Evolutionary conservation across 371 early-diverging fungal genomes (phyloP), one percentile per base, ranked within the genome.

Genomic region (Apophysomyces trapeziformis): DNA sequence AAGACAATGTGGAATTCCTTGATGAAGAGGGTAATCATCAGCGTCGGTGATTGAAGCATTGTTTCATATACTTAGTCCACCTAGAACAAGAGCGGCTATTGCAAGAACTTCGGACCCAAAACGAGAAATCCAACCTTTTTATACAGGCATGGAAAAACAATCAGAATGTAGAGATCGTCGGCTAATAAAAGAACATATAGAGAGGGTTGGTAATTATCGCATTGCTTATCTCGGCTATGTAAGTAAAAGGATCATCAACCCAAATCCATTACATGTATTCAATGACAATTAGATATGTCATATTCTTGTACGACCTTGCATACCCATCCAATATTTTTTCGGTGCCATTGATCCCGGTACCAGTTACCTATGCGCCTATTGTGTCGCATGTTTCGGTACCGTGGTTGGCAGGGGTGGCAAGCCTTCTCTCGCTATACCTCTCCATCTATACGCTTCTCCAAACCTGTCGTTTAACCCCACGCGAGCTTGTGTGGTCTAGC

Each of bases 1-100:
- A 80, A 62, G 76, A 75, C 7, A 72, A 73, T 36, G 64, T 61
- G 5, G 75, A 76, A 38, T 74, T 67, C 16, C 60, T 77, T 5
- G 80, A 80, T 60, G 80, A 77, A 57, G 67, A 80, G 75, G 74
- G 79, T 74, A 64, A 38, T 44, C 26, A n/a, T 5, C 13, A 13
- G 9, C 18, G n/a, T 38, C 26, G 6, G 16, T 2, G 12, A 38
- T 13, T 57, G 2, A 13, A 26, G 14, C 26, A 44, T 38, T 39
- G 36, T 50, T 12, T 38, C n/a, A 58, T 14, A 14, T 13, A 38
- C 12, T 50, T 18, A 36, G 39, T 43, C 12, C 41, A 26, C 32
- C 32, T 26, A 78, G 79, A 78, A 54, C 79, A 78, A 68, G 76
- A 76, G 39, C 54, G 65, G 47, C 37, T 78, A 37, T 35, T 78